A percentile compares a stretch with the other conserved stretches of the same genome.
Evolutionary conservation across 1,139 yeast genomes (phyloP).

Genomic region (Yamadazyma spencermartinsiae): DNA sequence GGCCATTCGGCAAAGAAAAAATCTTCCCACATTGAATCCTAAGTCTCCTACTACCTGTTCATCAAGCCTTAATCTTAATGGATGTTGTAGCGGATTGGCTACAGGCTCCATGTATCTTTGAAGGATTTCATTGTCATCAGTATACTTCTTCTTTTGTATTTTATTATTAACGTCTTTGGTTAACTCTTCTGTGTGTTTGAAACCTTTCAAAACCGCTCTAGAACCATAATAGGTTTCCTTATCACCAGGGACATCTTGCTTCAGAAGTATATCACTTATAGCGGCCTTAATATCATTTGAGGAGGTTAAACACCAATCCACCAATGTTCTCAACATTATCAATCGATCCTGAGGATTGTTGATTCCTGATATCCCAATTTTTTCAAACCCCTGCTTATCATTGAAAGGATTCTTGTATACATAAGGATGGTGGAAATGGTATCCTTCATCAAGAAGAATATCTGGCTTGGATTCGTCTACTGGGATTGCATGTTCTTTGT

Average conservation of each 20-base stretch:
- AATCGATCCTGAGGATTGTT: slow-evolving; percentile 45
- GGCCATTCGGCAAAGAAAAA: slow-evolving; percentile 46
- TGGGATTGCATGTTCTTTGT: slow-evolving; percentile 16
- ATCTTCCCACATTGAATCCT: slow-evolving; percentile 48
- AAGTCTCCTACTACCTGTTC: slow-evolving; percentile 49
- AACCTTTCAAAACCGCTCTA: slow-evolving; percentile 40
- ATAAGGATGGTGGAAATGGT: slow-evolving; percentile 11
- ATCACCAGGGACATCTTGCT: slow-evolving; percentile 46
- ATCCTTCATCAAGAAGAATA: slow-evolving; percentile 28
- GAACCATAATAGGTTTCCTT: slow-evolving; percentile 47
- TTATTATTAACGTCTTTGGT: slow-evolving; percentile 35
- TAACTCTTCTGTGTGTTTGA: slow-evolving; percentile 31
- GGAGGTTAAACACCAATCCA: slow-evolving; percentile 49
- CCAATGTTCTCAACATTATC: slow-evolving; percentile 44
- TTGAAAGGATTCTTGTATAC: slow-evolving; percentile 34
- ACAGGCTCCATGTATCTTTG: slow-evolving; percentile 43
- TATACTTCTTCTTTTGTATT: slow-evolving; percentile 27
- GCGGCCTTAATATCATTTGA: slow-evolving; percentile 45
- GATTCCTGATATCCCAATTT: slow-evolving; percentile 45
- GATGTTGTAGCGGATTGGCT: slow-evolving; percentile 41
- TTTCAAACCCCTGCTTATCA: slow-evolving; percentile 38
- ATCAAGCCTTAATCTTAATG: slow-evolving; percentile 38
- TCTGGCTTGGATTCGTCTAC: slow-evolving; percentile 28
- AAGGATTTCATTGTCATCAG: slow-evolving; percentile 23
- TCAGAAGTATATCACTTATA: slow-evolving; percentile 29